Evolutionary conservation across 352 stramenopile genomes (phyloP).

Genomic region (Aphanomyces stellatus): DNA sequence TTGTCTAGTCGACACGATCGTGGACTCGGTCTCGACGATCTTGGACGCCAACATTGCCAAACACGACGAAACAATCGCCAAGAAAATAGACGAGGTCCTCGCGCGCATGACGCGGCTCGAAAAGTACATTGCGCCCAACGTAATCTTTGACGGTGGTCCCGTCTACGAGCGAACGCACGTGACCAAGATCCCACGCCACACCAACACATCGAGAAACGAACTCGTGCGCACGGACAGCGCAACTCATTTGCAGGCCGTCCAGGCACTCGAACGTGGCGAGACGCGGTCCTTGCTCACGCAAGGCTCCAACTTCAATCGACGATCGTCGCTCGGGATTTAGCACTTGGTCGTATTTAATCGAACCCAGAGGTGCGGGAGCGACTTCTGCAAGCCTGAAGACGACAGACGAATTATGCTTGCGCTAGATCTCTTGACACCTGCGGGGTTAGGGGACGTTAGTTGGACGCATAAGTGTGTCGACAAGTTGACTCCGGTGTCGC

Average conservation of each 20-base stretch:
- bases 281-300: neutral
- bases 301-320: neutral
- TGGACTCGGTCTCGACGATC: neutral
- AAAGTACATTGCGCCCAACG: conserved; percentile 12
- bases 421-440: no score
- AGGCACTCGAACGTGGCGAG: neutral
- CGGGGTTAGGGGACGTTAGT: no score
- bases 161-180: neutral
- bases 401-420: no score
- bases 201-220: neutral
- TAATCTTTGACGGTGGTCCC: neutral
- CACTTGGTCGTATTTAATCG: neutral
- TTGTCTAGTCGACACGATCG: neutral
- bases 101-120: neutral
- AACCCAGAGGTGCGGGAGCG: no score
- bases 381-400: no score
- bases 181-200: neutral
- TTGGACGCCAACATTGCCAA: neutral
- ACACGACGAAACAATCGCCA: neutral
- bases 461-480: no score
- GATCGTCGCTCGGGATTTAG: neutral
- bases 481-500: no score
- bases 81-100: conserved; percentile 1
- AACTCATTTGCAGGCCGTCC: neutral
- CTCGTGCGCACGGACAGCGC: neutral